A percentile compares a stretch with the other conserved stretches of the same genome.
phyloP scores from a whole-genome alignment of 164 flowering plant genomes.

The Kalanchoe fedtschenkoi region DNA sequence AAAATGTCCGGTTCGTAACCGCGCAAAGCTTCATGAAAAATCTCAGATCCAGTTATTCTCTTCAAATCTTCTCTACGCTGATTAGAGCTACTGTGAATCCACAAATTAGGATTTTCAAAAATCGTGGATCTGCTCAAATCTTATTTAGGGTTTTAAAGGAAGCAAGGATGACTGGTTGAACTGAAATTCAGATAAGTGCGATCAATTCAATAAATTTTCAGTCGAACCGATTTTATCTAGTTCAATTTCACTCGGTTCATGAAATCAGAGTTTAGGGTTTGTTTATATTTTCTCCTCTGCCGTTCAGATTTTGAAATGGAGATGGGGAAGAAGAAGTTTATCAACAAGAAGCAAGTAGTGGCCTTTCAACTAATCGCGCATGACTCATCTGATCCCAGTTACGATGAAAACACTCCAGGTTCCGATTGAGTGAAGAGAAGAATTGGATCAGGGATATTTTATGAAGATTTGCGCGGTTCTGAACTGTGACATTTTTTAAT shows the following conservation, averaged over 20 bases:
- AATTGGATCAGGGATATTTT: too few relatives aligned
- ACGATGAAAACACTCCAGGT: constrained; percentile 21
- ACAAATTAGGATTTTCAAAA: constrained; percentile 57
- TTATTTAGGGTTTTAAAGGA: too few relatives aligned
- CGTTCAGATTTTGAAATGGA: neutral
- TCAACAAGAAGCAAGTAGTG: constrained; percentile 85
- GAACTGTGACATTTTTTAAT: too few relatives aligned
- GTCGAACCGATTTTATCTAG: too few relatives aligned
- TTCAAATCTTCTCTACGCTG: too few relatives aligned
- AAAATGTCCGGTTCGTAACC: too few relatives aligned
- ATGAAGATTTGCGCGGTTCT: too few relatives aligned
- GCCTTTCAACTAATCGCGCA: constrained; percentile 70
- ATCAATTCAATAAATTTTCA: too few relatives aligned
- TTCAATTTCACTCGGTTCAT: neutral
- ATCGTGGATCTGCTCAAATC: constrained; percentile 20
- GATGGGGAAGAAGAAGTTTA: constrained; percentile 61
- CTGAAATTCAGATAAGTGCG: neutral
- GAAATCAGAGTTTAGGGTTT: neutral
- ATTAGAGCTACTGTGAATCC: constrained; percentile 58
- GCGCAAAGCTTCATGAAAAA: too few relatives aligned
- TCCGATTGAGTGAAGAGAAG: constrained; percentile 64
- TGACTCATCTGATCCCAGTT: constrained; percentile 61
- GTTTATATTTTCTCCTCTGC: too few relatives aligned
- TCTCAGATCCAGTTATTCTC: too few relatives aligned
- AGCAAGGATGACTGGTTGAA: neutral